These are phyloP conservation scores for Candida odintsovae DNA, from an alignment of 805 yeast genomes.

Conservation along the genomic window DNA sequence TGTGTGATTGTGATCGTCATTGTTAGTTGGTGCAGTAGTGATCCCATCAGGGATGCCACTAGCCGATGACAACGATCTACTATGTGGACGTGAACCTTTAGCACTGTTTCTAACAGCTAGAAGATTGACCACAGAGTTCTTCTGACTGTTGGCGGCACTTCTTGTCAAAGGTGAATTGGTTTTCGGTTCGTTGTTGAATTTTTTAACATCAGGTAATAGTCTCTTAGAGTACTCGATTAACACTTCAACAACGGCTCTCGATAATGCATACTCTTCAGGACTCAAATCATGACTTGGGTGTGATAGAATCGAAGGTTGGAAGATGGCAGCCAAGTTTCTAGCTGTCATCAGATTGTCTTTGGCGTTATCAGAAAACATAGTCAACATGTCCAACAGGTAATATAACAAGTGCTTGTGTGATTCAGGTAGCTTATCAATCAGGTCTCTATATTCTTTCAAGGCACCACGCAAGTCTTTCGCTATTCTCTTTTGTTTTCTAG, in stretches of 20 bases:
- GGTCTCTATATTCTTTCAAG: conserved; percentile 59
- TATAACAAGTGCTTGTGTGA: conserved; percentile 76
- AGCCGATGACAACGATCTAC: conserved; percentile 40
- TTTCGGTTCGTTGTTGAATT: conserved; percentile 13
- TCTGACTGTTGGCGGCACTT: conserved; percentile 7
- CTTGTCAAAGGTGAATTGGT: conserved; percentile 3
- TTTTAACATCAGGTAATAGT: conserved; percentile 53
- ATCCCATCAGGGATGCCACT: conserved; percentile 36
- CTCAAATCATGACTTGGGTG: conserved; percentile 91
- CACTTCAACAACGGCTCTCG: conserved; percentile 83
- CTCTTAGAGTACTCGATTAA: conserved; percentile 81
- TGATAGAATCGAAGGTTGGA: conserved; percentile 92
- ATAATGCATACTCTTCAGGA: conserved; percentile 85
- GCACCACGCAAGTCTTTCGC: conserved; percentile 64
- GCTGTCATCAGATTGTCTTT: conserved; percentile 86
- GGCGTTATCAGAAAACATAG: conserved; percentile 77
- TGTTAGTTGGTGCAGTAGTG: conserved; percentile 5
- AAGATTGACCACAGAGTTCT: conserved; percentile 13
- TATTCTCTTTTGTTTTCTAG: conserved; percentile 44
- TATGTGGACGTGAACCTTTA: conserved; percentile 26
- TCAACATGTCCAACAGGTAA: conserved; percentile 79
- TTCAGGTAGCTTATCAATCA: conserved; percentile 69
- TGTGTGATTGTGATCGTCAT: neutral
- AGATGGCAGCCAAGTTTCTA: conserved; percentile 88
- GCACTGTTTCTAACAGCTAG: conserved; percentile 13